A percentile compares a stretch with the other conserved stretches of the same genome.
Evolutionary conservation across 2,329 filamentous ascomycete genomes (phyloP).

Genomic region (Aureobasidium sp.): DNA sequence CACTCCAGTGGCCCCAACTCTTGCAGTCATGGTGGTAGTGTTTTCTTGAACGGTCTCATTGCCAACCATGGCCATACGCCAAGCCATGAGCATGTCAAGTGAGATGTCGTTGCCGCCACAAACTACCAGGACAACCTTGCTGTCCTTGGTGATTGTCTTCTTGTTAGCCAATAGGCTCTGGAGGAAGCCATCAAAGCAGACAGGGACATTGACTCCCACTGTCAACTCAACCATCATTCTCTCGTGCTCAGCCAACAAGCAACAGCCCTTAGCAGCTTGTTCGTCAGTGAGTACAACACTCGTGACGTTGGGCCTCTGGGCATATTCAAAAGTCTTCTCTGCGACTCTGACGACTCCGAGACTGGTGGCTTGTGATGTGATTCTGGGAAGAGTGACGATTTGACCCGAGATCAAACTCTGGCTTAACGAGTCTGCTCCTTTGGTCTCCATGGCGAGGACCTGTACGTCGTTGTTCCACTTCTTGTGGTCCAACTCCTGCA

Average conservation of each 20-base stretch:
- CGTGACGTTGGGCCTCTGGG: conserved; percentile 39
- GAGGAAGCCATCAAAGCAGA: conserved; percentile 58
- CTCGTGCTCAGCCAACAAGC: conserved; percentile 74
- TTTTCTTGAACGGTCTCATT: conserved; percentile 10
- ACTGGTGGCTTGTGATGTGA: conserved; percentile 69
- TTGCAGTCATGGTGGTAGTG: conserved; percentile 1
- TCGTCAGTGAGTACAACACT: conserved; percentile 63
- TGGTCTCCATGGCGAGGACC: conserved; percentile 69
- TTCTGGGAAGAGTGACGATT: conserved; percentile 55
- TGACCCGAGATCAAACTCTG: conserved; percentile 51
- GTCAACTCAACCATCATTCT: conserved; percentile 74
- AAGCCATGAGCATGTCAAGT: conserved; percentile 44
- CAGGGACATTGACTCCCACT: conserved; percentile 73
- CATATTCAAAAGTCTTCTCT: conserved; percentile 59
- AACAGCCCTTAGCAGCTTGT: conserved; percentile 74
- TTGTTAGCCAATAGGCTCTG: conserved; percentile 45
- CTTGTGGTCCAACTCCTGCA: conserved; percentile 56
- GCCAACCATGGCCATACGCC: conserved; percentile 31
- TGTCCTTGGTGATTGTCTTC: conserved; percentile 56
- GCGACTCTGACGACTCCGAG: conserved; percentile 68
- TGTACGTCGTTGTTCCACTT: conserved; percentile 32
- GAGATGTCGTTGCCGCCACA: conserved; percentile 61
- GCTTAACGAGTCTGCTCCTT: conserved; percentile 63
- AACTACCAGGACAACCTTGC: conserved; percentile 75
- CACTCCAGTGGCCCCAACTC: conserved; percentile 6